Evolutionary conservation across 1,139 yeast genomes (phyloP).

Genomic region (Geotrichum candidum): DNA sequence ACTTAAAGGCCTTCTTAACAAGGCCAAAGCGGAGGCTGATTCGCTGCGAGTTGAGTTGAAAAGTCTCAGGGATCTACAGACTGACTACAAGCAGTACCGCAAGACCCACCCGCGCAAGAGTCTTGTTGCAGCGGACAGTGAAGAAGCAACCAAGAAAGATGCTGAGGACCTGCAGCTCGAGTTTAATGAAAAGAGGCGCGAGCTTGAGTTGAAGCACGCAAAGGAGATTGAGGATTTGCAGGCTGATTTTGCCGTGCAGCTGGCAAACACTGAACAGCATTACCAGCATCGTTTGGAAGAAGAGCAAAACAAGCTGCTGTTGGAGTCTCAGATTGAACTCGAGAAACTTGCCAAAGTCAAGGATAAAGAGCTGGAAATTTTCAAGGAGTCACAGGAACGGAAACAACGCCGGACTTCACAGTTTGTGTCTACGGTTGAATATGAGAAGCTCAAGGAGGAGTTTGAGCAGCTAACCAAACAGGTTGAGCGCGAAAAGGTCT

Average conservation of each 20-base stretch:
- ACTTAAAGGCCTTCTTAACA: constrained; percentile 8
- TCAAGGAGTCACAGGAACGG: constrained; percentile 9
- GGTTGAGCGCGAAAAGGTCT: constrained; percentile 2
- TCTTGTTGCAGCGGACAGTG: not conserved
- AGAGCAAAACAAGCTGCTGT: constrained; percentile 6
- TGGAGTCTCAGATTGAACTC: constrained; percentile 7
- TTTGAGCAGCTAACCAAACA: constrained; percentile 7
- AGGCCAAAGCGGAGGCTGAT: constrained; percentile 10
- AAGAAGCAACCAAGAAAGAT: not conserved
- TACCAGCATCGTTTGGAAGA: constrained; percentile 9
- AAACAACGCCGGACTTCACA: constrained; percentile 6
- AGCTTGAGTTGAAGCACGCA: constrained; percentile 8
- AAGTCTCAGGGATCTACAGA: constrained; percentile 2
- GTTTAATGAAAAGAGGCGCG: constrained; percentile 5
- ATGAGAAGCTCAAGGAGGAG: constrained; percentile 7
- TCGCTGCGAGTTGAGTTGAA: not conserved
- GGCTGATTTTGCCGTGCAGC: constrained; percentile 2
- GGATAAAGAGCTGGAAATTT: constrained; percentile 11
- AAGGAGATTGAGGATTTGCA: constrained; percentile 4
- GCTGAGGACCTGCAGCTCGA: not conserved
- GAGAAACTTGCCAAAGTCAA: constrained; percentile 10
- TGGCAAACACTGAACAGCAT: constrained; percentile 7
- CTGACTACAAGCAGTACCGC: constrained; percentile 1
- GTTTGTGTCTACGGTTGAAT: constrained; percentile 7
- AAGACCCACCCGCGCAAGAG: not conserved